Evolutionary conservation across 1,284 basidiomycete genomes (phyloP).

Genomic region (Fomitopsis betulina): DNA sequence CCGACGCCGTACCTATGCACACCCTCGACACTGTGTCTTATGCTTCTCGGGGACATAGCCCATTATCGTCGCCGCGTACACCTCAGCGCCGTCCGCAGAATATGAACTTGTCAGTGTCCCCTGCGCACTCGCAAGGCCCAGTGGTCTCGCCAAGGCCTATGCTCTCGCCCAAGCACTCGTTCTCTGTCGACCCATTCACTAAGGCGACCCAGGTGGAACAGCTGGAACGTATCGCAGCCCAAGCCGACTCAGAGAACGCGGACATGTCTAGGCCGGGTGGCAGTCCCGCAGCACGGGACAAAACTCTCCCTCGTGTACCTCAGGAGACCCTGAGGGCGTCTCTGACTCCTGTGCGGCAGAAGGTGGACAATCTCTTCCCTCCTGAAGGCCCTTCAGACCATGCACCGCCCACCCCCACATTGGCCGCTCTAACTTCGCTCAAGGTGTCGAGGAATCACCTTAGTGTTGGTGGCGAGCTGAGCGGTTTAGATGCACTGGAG

Average conservation of each 20-base stretch:
- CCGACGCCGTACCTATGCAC: neutral
- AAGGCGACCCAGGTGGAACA: conserved; percentile 46
- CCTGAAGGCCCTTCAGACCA: conserved; percentile 2
- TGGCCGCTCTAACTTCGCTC: conserved; percentile 42
- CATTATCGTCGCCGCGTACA: conserved; percentile 15
- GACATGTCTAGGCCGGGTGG: conserved; percentile 15
- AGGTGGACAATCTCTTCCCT: conserved; percentile 30
- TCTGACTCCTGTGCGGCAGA: conserved; percentile 18
- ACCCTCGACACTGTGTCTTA: neutral
- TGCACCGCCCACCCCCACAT: conserved; percentile 48
- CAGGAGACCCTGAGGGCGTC: conserved; percentile 24
- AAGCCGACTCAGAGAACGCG: conserved; percentile 30
- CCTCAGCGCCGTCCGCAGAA: conserved; percentile 2
- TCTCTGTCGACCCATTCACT: conserved; percentile 34
- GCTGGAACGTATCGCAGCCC: conserved; percentile 65
- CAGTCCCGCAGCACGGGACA: conserved; percentile 31
- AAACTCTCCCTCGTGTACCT: conserved; percentile 57
- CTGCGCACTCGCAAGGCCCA: conserved; percentile 23
- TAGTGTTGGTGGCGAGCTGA: conserved; percentile 17
- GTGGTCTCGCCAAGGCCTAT: conserved; percentile 58
- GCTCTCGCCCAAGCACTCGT: conserved; percentile 52
- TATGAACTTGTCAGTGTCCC: conserved; percentile 14
- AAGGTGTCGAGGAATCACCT: conserved; percentile 27
- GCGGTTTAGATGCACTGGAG: conserved; percentile 62
- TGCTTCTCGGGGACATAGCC: conserved; percentile 2